Conservation (phyloP, 164 flowering plant species). For the Vitis labrusca region DNA sequence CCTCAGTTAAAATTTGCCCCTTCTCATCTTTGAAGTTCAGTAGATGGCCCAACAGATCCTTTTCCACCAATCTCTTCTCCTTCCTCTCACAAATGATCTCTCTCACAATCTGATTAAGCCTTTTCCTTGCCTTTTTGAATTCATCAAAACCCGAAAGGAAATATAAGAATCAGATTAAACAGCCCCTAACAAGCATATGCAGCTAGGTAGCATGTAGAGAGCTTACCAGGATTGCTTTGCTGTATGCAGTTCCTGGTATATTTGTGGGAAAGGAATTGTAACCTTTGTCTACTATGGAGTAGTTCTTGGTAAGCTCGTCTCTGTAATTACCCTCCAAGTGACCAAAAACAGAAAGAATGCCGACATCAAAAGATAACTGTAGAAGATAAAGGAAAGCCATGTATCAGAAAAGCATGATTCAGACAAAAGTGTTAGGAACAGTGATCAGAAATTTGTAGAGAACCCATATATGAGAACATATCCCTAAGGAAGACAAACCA, state of each 20-base stretch:
- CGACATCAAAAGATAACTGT: slow-evolving; percentile 78
- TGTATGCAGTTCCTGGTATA: slow-evolving; percentile 66
- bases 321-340: slow-evolving; percentile 33
- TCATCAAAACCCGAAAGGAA: not conserved
- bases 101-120: slow-evolving; percentile 28
- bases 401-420: not conserved
- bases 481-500: not conserved
- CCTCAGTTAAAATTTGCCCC: slow-evolving; percentile 31
- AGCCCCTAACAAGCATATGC: not conserved
- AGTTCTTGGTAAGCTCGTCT: slow-evolving; percentile 58
- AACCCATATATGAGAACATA: slow-evolving; percentile 14
- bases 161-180: not conserved
- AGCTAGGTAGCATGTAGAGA: not conserved
- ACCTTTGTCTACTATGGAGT: slow-evolving; percentile 62
- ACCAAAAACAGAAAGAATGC: slow-evolving; percentile 59
- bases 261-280: slow-evolving; percentile 75
- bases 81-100: slow-evolving; percentile 36
- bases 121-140: slow-evolving; percentile 38
- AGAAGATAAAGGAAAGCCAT: slow-evolving; percentile 2
- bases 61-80: slow-evolving; percentile 31
- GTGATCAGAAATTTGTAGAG: slow-evolving; percentile 3
- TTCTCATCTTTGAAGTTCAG: slow-evolving; percentile 30
- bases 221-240: slow-evolving; percentile 43
- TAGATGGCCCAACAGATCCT: slow-evolving; percentile 37
- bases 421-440: not conserved